Base-by-base conservation (phyloP, 2,329 filamentous ascomycete species). In the Fusarium praegraminearum region DNA sequence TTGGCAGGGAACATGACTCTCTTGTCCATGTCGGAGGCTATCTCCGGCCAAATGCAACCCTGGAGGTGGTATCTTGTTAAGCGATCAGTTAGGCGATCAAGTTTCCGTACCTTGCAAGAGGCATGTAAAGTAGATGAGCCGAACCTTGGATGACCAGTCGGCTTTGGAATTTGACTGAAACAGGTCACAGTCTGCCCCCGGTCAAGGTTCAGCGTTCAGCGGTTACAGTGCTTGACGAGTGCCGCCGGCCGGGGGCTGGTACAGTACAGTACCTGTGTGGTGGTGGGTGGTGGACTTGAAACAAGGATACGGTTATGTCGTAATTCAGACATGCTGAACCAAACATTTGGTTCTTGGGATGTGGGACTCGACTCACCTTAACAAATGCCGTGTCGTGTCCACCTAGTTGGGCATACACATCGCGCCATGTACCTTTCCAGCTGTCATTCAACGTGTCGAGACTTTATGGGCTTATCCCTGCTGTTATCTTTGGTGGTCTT, bases 91-190 rank as follows among this genome's bases (percentile, higher is more conserved):
- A 55, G 52, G 52, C 26, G 44, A 51, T 28, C 33, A 41, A 28
- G 33, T 16, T 35, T 22, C 36, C 56, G 41, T 44, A 49, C 18
- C 28, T 22, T 33, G 47, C 12, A 26, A 24, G n/a, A 24, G 13
- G 22, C 18, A 44, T 40, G 36, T 40, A 40, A 40, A 40, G n/a
- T 22, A 51, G 49, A 51, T 51, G 49, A 41, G 49, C 49, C 49
- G 49, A 57, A 44, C 35, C 43, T 36, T 30, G 61, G 26, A 36
- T n/a, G 24, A 16, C 60, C 43, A 44, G 33, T 51, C 49, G 49
- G 52, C 41, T 57, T 51, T 49, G 50, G 50, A 53, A 38, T 50
- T 44, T 40, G 49, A 57, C 50, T 70, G 67, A 70, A 70, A 70
- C 67, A 30, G 28, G 28, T 30, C 28, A 30, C 28, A 57, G 20